phyloP scores from a whole-genome alignment of 176 grass and related monocot genomes.

The Rhynchospora tenuis region DNA sequence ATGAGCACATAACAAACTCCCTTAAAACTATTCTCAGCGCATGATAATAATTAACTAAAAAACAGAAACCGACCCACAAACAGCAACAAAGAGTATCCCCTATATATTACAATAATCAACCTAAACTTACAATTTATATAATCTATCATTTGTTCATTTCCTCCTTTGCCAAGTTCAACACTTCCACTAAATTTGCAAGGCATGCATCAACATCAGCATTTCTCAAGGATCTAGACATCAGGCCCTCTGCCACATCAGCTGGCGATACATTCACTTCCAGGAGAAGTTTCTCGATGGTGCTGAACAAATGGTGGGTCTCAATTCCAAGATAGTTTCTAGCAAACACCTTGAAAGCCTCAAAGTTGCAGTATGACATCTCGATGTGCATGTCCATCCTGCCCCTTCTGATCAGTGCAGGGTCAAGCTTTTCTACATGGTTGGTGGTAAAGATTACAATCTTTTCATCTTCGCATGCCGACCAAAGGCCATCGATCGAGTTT shows the following conservation, averaged over 20 bases:
- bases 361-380: conserved; percentile 42
- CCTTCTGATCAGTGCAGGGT: conserved; percentile 29
- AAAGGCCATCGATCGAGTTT: conserved; percentile 32
- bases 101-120: too few species aligned
- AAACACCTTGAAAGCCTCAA: conserved; percentile 32
- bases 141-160: not conserved
- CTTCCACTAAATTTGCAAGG: conserved; percentile 22
- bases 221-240: conserved; percentile 6
- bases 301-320: not conserved
- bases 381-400: conserved; percentile 47
- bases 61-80: too few species aligned
- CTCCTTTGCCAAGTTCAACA: not conserved
- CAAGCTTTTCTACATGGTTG: conserved; percentile 29
- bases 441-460: conserved; percentile 34
- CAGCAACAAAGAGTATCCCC: too few species aligned
- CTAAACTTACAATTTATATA: too few species aligned
- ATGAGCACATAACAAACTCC: too few species aligned
- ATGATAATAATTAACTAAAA: too few species aligned
- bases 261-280: conserved; percentile 26
- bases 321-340: conserved; percentile 31
- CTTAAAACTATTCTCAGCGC: too few species aligned
- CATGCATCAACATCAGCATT: not conserved
- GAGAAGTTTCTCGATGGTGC: not conserved
- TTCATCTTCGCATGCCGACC: conserved; percentile 29
- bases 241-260: conserved; percentile 33